These are phyloP conservation scores for Heritiera littoralis DNA, from an alignment of 345 rosid genomes.

Conservation along the genomic window DNA sequence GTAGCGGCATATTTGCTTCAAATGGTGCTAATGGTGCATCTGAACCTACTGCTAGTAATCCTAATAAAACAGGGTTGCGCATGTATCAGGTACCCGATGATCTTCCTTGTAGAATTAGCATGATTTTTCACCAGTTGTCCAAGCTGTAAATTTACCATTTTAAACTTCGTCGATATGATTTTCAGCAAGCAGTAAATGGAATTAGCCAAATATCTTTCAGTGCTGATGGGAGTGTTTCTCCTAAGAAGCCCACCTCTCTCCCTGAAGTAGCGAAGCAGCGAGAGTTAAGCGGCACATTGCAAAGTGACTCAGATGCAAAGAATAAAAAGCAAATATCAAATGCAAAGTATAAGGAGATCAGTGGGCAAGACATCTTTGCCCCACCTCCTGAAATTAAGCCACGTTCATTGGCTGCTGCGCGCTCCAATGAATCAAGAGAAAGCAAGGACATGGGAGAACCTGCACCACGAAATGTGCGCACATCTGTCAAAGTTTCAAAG, in stretches of 20 bases:
- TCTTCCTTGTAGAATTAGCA: slow-evolving; percentile 7
- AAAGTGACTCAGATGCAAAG: slow-evolving; percentile 57
- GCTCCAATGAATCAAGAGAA: slow-evolving; percentile 53
- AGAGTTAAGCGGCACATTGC: slow-evolving; percentile 71
- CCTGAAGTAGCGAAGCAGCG: slow-evolving; percentile 87
- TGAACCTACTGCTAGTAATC: slow-evolving; percentile 50
- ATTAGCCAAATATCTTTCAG: slow-evolving; percentile 84
- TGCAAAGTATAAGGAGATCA: slow-evolving; percentile 84
- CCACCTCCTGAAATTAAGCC: slow-evolving; percentile 76
- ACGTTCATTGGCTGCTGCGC: slow-evolving; percentile 57
- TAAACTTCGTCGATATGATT: slow-evolving; percentile 7
- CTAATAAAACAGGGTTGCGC: slow-evolving; percentile 57
- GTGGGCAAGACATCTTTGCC: slow-evolving; percentile 82
- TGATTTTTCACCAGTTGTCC: background rate
- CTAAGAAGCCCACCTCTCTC: slow-evolving; percentile 66
- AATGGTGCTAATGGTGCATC: slow-evolving; percentile 39
- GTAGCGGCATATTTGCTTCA: slow-evolving; percentile 70
- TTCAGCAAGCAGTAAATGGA: slow-evolving; percentile 71
- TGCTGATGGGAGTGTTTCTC: slow-evolving; percentile 69
- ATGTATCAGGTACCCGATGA: slow-evolving; percentile 58
- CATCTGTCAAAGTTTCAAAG: slow-evolving; percentile 73
- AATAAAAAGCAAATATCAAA: slow-evolving; percentile 69
- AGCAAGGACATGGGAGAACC: slow-evolving; percentile 69
- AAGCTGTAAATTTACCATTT: slow-evolving; percentile 7
- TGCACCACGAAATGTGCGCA: slow-evolving; percentile 62